Base-by-base conservation (phyloP, 768 basidiomycete genomes). In the Heimioporus sp. region DNA sequence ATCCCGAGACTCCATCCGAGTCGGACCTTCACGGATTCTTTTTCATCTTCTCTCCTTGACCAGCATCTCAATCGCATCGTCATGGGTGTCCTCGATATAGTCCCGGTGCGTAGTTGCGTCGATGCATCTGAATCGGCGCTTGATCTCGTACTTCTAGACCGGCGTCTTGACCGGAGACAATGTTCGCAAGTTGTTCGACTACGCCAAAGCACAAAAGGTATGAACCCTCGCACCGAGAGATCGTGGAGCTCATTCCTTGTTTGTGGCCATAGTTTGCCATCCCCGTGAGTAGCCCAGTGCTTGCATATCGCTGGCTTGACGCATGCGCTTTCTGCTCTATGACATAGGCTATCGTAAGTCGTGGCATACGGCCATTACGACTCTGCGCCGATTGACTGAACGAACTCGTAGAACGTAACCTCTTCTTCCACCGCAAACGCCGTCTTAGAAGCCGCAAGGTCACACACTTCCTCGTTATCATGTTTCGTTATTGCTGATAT, bases 161-260 rank as follows among this genome's bases (percentile, higher is more conserved):
- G 96, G 96, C 58, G 96, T 99, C 55, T 74, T 99, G 68, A 95
- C 93, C 54, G 96, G 96, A 71, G 90, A 95, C 61, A 83, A 98
- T 69, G 90, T 92, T 63, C 85, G 92, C 73, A 95, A 94, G 73
- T 74, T 99, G 67, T 96, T 98, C 69, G 86, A 96, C 62, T 97
- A 96, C 70, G 96, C 95, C 41, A 89, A 87, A 64, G 82, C 85
- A 62, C 67, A 98, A 71, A 77, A 94, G 79, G 96, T 92, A 56
- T 79, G 61, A 37, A 16, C 12, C 40, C 15, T 20, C 17, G 38
- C 34, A 43, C 46, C 8, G 12, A 17, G n/a, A 15, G 5, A 11
- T 21, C 10, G 11, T 40, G 28, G 34, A 13, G 42, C 48, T 65
- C 30, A 58, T 39, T 24, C 24, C 40, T 52, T 52, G 56, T 63